Percentiles rank a stretch among this genome's conserved stretches.
These are phyloP conservation scores for Xylariaceae sp. DNA, from an alignment of 2,329 filamentous ascomycete genomes.

Conservation along the genomic window DNA sequence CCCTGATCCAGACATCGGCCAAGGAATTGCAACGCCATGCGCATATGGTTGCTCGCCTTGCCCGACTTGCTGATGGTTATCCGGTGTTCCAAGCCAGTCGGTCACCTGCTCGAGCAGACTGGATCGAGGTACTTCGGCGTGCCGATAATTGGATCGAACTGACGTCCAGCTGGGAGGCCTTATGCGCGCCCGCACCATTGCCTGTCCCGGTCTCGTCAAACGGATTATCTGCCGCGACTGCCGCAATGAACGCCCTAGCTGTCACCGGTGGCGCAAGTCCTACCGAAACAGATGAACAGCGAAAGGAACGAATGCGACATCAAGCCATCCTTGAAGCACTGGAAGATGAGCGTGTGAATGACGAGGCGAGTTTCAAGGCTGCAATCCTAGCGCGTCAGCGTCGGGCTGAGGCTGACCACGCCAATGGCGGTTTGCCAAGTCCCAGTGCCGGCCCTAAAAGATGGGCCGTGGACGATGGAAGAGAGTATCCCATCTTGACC, in stretches of 20 bases:
- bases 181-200: conserved; percentile 66
- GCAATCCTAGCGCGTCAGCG: conserved; percentile 64
- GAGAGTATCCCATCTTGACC: conserved; percentile 70
- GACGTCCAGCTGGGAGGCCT: conserved; percentile 65
- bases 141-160: conserved; percentile 72
- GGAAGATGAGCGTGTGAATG: conserved; percentile 67
- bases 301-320: conserved; percentile 61
- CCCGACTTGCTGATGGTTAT: conserved; percentile 75
- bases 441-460: conserved; percentile 45
- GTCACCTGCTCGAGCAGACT: conserved; percentile 74
- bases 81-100: conserved; percentile 76
- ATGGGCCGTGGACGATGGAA: conserved; percentile 66
- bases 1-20: conserved; percentile 75
- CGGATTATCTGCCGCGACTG: conserved; percentile 32
- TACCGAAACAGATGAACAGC: conserved; percentile 55
- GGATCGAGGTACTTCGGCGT: conserved; percentile 73
- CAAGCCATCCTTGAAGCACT: conserved; percentile 70
- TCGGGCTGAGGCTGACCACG: conserved; percentile 57
- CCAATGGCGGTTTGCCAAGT: conserved; percentile 27
- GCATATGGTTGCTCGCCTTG: conserved; percentile 77
- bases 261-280: conserved; percentile 36
- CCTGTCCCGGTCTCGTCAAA: conserved; percentile 37
- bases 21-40: conserved; percentile 80
- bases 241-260: conserved; percentile 42
- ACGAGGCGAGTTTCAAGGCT: conserved; percentile 66